Conservation (phyloP, 106 monocot genomes). For the Vanilla planifolia region DNA sequence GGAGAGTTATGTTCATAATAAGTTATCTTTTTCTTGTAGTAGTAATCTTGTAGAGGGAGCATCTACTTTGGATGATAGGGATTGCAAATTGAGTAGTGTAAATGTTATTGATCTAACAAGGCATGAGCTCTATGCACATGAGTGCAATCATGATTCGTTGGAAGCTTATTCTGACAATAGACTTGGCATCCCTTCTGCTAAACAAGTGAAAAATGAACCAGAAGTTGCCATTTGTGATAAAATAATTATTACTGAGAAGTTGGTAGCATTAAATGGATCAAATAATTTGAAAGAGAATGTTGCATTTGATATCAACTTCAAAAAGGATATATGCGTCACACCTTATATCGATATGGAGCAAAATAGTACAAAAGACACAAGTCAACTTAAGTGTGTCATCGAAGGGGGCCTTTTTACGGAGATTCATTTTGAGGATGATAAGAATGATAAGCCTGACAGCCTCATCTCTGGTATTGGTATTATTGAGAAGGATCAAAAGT, state of each 20-base stretch:
- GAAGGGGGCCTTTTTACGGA: neutral
- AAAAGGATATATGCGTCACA: constrained; percentile 11
- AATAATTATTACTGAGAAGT: constrained; percentile 26
- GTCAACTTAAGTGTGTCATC: constrained; percentile 7
- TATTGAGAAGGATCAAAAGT: constrained; percentile 10
- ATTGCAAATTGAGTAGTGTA: neutral
- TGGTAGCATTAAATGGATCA: constrained; percentile 9
- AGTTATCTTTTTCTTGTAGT: constrained; percentile 5
- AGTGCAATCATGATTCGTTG: neutral
- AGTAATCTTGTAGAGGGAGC: neutral
- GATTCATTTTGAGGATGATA: neutral
- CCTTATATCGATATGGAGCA: constrained; percentile 16
- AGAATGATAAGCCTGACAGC: neutral
- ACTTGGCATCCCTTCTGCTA: constrained; percentile 11
- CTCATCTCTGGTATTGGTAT: constrained; percentile 11
- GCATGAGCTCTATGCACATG: neutral
- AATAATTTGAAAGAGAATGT: constrained; percentile 36
- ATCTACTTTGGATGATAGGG: constrained; percentile 5
- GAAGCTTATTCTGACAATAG: constrained; percentile 11
- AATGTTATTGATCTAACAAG: neutral
- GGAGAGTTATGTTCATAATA: constrained; percentile 3
- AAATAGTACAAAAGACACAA: constrained; percentile 8
- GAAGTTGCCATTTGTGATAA: constrained; percentile 8
- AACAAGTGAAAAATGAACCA: neutral
- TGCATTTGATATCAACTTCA: constrained; percentile 22